Conservation (phyloP, 352 stramenopile species). For the Paralagenidium karlingii region DNA sequence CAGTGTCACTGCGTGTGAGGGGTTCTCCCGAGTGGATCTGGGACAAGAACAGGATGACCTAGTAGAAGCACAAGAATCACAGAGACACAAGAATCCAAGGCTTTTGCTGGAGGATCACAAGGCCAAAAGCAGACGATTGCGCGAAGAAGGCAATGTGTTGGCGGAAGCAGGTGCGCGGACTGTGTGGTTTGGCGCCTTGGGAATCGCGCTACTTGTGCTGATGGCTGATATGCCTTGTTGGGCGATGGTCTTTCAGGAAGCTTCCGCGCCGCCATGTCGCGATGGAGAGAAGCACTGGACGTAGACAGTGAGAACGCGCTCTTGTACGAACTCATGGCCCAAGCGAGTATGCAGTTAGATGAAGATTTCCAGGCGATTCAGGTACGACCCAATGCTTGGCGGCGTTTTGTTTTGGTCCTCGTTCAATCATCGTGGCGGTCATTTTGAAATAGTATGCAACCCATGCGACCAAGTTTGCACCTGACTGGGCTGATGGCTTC, state of each 20-base stretch:
- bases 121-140: conserved; percentile 42
- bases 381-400: conserved; percentile 2
- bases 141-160: conserved; percentile 66
- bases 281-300: conserved; percentile 46
- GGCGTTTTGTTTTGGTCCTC: conserved; percentile 1
- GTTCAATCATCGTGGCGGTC: too few species aligned
- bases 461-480: conserved; percentile 34
- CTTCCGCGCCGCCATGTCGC: conserved; percentile 45
- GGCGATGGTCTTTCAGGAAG: conserved; percentile 10
- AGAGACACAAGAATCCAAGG: conserved; percentile 4
- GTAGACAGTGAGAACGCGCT: conserved; percentile 28
- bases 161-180: conserved; percentile 25
- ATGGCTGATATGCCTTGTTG: too few species aligned
- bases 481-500: conserved; percentile 51
- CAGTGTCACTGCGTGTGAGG: too few species aligned
- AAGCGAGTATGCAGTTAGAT: conserved; percentile 49
- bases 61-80: conserved; percentile 1
- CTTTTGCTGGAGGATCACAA: conserved; percentile 36
- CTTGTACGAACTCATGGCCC: conserved; percentile 55
- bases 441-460: conserved; percentile 22
- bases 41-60: conserved; percentile 2
- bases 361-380: conserved; percentile 70
- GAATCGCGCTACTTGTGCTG: too few species aligned
- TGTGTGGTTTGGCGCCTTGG: too few species aligned
- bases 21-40: too few species aligned